Evolutionary conservation across 768 basidiomycete species (phyloP), one percentile per base, ranked within the genome.

Genomic region (Galerina marginata): DNA sequence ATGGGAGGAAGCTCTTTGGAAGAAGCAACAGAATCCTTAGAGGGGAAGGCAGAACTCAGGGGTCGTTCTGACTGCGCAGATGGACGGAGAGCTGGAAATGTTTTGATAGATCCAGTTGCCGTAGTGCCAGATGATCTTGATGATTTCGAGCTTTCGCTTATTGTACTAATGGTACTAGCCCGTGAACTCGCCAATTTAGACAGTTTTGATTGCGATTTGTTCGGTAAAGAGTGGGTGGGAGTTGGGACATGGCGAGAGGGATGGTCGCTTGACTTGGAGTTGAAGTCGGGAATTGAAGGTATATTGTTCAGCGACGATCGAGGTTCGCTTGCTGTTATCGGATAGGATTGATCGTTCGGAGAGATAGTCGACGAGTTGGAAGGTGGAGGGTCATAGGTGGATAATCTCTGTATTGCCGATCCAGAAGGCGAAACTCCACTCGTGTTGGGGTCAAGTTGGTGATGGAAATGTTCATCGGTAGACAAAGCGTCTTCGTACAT

Each of bases 61-160:
- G 77, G 74, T 36, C 71, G 67, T 23, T 77, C 68, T 14, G 90
- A 92, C 50, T 83, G 80, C 2, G 85, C 70, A 26, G 87, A 81
- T n/a, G 90, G 91, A 15, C 91, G 86, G 61, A 92, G 78, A 15
- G 69, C 80, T 23, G 90, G 88, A 68, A 88, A 92, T 1, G 91
- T 92, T 65, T 86, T 83, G n/a, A 89, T 79, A 25, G 90, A 87
- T 3, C 84, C 86, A 0, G 84, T 75, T 37, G 83, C 77, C 44
- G 84, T 73, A 9, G 76, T 82, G 59, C 82, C 83, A 2, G 82
- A 84, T 23, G 86, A 84, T 50, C 81, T 76, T 23, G 82, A 84
- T 23, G 86, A 84, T 50, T 81, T 76, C 20, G 88, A 86, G 65
- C 83, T 85, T 60, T 81, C 76, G 59, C 78, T 83, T 46, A 75